phyloP scores from a whole-genome alignment of 208 protist species.

The Acanthamoeba lenticulata region DNA sequence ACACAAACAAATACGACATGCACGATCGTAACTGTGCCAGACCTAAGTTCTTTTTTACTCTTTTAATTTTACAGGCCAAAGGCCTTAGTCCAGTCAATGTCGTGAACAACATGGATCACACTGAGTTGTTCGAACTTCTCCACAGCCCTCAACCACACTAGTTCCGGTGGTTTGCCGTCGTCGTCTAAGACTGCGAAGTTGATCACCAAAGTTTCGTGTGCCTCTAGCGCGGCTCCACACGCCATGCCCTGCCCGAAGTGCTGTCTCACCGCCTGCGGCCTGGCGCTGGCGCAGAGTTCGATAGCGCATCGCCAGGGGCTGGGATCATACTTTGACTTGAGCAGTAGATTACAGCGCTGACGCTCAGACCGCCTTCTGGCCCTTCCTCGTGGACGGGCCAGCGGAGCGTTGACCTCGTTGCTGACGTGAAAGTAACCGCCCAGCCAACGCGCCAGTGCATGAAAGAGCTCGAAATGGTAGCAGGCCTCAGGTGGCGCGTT shows the following conservation, averaged over 20 bases:
- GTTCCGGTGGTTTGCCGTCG: neutral
- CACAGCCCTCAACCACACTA: neutral
- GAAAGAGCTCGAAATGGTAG: neutral
- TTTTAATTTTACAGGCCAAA: too few species aligned
- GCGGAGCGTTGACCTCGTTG: neutral
- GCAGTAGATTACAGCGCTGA: neutral
- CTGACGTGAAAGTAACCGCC: neutral
- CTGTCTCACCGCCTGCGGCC: neutral
- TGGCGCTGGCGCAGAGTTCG: neutral
- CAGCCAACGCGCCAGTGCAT: neutral
- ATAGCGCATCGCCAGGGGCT: neutral
- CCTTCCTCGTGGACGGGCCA: neutral
- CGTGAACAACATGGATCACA: neutral
- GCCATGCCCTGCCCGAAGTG: neutral
- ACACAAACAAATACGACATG: too few species aligned
- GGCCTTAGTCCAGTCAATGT: neutral
- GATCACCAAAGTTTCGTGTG: neutral
- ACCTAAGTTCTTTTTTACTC: too few species aligned
- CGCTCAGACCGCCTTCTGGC: neutral
- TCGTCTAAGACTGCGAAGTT: neutral
- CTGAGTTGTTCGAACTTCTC: neutral
- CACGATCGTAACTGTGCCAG: too few species aligned
- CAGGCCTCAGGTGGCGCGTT: neutral
- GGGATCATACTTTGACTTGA: neutral
- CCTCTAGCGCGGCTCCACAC: neutral